phyloP scores from a whole-genome alignment of 169 alveolate species.

The Eimeria sp. region DNA sequence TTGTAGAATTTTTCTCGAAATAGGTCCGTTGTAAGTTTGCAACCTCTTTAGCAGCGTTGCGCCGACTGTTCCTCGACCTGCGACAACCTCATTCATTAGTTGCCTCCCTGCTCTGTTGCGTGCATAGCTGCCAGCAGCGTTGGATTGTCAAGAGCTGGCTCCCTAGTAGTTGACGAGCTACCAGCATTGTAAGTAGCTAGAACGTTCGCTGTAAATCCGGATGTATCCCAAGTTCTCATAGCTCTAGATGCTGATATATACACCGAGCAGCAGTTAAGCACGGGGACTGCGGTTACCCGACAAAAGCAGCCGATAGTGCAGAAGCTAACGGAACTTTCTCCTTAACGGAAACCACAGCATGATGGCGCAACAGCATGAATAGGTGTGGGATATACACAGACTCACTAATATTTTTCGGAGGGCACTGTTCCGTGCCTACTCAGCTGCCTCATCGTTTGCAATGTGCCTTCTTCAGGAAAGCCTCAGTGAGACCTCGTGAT shows the following conservation, averaged over 20 bases:
- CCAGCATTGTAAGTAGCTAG: neutral
- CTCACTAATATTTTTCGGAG: neutral
- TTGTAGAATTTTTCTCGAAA: neutral
- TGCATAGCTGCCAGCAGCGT: neutral
- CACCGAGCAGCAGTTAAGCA: neutral
- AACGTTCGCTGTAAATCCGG: too few relatives aligned
- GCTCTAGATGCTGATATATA: neutral
- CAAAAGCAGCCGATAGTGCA: neutral
- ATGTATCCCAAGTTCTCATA: neutral
- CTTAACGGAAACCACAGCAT: neutral
- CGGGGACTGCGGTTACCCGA: neutral
- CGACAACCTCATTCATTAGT: neutral
- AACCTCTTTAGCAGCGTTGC: neutral
- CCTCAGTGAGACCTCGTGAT: neutral
- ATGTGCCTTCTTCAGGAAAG: neutral
- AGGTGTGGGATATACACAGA: neutral
- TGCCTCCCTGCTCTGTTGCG: neutral
- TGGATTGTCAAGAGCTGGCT: conserved; percentile 12
- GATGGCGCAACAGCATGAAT: neutral
- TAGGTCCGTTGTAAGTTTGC: neutral
- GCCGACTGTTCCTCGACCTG: neutral
- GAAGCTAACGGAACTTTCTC: neutral
- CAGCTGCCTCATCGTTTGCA: neutral
- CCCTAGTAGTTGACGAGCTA: neutral
- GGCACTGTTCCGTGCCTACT: neutral